These are phyloP conservation scores for Pleurotus tuoliensis DNA, from an alignment of 768 basidiomycete genomes.

Conservation along the genomic window DNA sequence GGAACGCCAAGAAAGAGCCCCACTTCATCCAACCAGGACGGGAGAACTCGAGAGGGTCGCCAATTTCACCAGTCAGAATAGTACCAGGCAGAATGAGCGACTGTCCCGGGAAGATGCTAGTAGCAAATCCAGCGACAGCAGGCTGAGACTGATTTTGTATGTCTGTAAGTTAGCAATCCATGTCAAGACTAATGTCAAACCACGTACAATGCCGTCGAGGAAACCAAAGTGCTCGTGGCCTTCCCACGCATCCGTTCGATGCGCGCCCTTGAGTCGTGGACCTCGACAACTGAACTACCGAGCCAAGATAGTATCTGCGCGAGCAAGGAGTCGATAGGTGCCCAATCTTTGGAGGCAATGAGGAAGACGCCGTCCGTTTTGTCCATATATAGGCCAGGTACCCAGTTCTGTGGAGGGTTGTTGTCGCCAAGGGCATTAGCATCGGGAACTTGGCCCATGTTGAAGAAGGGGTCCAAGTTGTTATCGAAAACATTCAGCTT, in stretches of 20 bases:
- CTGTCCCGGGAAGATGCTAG: slow-evolving; percentile 11
- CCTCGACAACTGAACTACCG: slow-evolving; percentile 9
- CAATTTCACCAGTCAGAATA: slow-evolving; percentile 15
- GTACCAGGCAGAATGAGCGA: slow-evolving; percentile 13
- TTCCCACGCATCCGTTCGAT: slow-evolving; percentile 17
- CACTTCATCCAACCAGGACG: slow-evolving; percentile 22
- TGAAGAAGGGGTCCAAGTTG: slow-evolving; percentile 11
- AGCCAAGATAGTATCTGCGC: slow-evolving; percentile 8
- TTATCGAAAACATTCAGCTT: slow-evolving; percentile 12
- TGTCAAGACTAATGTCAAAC: background rate
- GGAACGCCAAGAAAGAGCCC: slow-evolving; percentile 30
- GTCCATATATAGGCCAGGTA: slow-evolving; percentile 9
- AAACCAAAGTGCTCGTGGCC: slow-evolving; percentile 26
- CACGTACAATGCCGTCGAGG: slow-evolving; percentile 15
- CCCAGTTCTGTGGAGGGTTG: slow-evolving; percentile 13
- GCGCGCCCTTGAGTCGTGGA: slow-evolving; percentile 14
- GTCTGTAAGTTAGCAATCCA: background rate
- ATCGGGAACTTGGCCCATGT: slow-evolving; percentile 10
- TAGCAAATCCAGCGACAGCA: slow-evolving; percentile 14
- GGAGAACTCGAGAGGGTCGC: slow-evolving; percentile 15
- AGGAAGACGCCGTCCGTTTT: slow-evolving; percentile 17
- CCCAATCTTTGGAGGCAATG: slow-evolving; percentile 14
- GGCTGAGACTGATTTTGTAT: background rate
- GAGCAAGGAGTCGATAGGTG: slow-evolving; percentile 9
- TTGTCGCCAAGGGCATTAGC: slow-evolving; percentile 11